Base-by-base conservation (phyloP, 2,329 filamentous ascomycete species). In the Amylocarpus encephaloides region DNA sequence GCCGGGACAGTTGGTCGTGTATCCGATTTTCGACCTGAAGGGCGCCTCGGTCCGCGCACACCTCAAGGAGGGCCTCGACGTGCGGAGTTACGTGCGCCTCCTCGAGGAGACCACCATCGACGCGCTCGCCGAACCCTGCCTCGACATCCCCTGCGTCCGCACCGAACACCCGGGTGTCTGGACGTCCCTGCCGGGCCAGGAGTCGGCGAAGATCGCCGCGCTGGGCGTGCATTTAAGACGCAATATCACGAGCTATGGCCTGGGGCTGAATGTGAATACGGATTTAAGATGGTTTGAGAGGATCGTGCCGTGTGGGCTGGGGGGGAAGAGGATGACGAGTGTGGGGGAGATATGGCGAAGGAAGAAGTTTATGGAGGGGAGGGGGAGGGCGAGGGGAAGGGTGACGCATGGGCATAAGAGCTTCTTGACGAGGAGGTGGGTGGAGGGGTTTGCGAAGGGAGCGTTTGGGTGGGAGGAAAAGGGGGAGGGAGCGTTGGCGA, bases 1-100 rank as follows among this genome's bases (percentile, higher is more conserved):
- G 0, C 93, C 92, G 0, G 92, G 92, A 0, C 93, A 98, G 67
- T 71, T 95, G 43, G 87, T 96, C 33, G 81, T 91, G n/a, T 98
- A 95, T 73, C 89, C 92, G 2, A 80, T 96, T 45, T 67, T 95
- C n/a, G 89, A 95, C 67, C 76, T 97, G 50, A 80, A 80, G 10
- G 2, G 10, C 38, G 1, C 19, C 36, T 22, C 6, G 16, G 29
- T 34, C 41, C 12, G 11, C 19, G 12, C 22, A 34, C 15, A 5
- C 12, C 55, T 38, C 29, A 50, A 54, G 1, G 48, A 52, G 12
- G 61, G 61, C 3, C 15, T 93, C 16, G 83, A 79, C 4, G 85
- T 93, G 11, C 74, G 88, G 15, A 80, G 79, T 54, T 95, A 95
- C 69, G 85, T 95, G 5, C 77, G 81, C 33, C 68, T 90, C 30